Conservation (phyloP, 345 rosid species). For the Microcos paniculata region DNA sequence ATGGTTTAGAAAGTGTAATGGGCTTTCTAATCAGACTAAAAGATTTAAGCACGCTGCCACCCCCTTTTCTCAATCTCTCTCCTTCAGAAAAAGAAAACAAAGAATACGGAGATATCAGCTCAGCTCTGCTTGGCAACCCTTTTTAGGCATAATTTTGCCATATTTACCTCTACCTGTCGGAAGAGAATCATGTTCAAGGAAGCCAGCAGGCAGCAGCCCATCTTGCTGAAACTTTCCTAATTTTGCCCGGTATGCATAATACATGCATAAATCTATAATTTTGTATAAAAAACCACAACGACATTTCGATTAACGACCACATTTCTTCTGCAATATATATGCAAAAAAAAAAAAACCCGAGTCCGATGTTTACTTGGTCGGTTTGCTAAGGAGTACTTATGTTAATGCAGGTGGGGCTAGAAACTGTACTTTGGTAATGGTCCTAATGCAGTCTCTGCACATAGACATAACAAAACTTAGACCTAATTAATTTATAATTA, state of each 20-base stretch:
- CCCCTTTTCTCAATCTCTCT: background rate
- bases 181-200: background rate
- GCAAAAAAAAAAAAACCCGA: background rate
- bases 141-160: background rate
- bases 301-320: too few species aligned
- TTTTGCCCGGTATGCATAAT: too few species aligned
- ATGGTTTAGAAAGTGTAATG: background rate
- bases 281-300: too few species aligned
- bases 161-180: background rate
- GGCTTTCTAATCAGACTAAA: constrained; percentile 4
- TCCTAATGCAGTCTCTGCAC: background rate
- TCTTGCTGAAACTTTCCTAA: too few species aligned
- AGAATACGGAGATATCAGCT: background rate
- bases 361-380: background rate
- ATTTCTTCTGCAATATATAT: background rate
- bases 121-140: background rate
- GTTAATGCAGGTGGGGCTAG: background rate
- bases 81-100: background rate
- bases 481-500: background rate
- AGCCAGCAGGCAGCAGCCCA: too few species aligned
- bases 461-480: background rate
- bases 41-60: background rate
- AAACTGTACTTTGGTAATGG: background rate
- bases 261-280: too few species aligned
- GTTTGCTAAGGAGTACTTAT: background rate